phyloP scores from a whole-genome alignment of 2,329 filamentous ascomycete species.

The Mollisia scopiformis region DNA sequence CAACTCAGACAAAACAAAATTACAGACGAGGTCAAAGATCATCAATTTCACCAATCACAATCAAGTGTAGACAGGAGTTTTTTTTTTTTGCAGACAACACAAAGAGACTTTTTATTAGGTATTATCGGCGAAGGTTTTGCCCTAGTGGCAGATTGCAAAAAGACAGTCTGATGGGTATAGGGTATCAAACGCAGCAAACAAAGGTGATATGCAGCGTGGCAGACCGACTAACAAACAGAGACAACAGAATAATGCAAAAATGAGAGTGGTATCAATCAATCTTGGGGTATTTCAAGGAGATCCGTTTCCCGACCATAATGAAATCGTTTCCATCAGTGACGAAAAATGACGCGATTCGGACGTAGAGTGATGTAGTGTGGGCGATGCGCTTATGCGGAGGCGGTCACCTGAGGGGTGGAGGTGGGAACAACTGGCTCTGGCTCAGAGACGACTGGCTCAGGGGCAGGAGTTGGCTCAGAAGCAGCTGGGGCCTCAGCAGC shows the following conservation, averaged over 20 bases:
- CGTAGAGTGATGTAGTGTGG: too few relatives aligned
- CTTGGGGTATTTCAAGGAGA: conserved; percentile 41
- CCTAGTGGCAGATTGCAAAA: conserved; percentile 42
- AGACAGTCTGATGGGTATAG: conserved; percentile 42
- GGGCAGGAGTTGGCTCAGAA: conserved; percentile 26
- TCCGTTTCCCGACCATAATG: conserved; percentile 38
- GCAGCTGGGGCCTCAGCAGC: conserved; percentile 34
- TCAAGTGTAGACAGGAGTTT: not conserved
- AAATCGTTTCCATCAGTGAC: conserved; percentile 29
- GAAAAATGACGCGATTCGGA: conserved; percentile 15
- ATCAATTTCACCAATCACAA: not conserved
- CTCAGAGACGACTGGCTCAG: conserved; percentile 22
- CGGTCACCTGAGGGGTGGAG: conserved; percentile 35
- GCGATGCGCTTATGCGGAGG: conserved; percentile 36
- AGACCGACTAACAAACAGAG: conserved; percentile 33
- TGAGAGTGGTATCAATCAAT: conserved; percentile 41
- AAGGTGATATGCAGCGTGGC: conserved; percentile 34
- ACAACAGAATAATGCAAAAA: conserved; percentile 38
- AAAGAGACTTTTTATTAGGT: conserved; percentile 39
- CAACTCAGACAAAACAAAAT: not conserved
- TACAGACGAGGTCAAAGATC: not conserved
- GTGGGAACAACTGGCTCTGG: conserved; percentile 19
- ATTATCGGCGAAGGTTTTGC: conserved; percentile 38
- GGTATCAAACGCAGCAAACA: conserved; percentile 41
- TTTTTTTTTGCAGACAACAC: conserved; percentile 18